phyloP scores from a whole-genome alignment of 2,329 filamentous ascomycete genomes.

The Paraconiothyrium brasiliense region DNA sequence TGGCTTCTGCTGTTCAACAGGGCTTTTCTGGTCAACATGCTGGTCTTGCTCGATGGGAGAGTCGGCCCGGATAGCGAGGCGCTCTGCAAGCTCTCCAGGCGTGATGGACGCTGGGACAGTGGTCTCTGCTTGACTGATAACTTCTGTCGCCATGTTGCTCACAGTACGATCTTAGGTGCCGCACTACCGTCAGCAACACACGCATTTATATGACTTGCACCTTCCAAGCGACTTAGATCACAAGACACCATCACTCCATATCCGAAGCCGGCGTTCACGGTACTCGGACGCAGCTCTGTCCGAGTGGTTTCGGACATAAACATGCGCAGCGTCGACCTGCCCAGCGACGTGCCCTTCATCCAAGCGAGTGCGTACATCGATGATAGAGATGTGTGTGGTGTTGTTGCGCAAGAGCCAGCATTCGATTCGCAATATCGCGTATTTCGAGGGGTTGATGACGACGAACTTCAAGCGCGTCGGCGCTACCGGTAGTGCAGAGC shows the following conservation, averaged over 20 bases:
- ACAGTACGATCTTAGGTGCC: neutral
- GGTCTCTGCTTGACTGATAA: neutral
- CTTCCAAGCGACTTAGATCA: neutral
- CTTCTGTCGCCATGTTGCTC: conserved; percentile 5
- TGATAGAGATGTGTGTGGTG: neutral
- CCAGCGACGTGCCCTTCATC: neutral
- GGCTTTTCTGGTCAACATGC: neutral
- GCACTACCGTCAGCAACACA: neutral
- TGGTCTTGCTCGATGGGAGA: conserved; percentile 7
- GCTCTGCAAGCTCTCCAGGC: neutral
- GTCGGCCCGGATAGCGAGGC: neutral
- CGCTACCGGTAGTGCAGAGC: neutral
- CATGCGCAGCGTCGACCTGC: neutral
- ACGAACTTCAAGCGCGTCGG: conserved; percentile 1
- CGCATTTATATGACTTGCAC: neutral
- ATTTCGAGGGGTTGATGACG: conserved; percentile 11
- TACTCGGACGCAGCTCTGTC: neutral
- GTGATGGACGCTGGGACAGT: neutral
- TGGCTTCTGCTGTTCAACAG: neutral
- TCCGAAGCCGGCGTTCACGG: conserved; percentile 1
- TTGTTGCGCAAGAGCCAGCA: conserved; percentile 12
- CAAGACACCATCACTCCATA: neutral
- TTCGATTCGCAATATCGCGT: conserved; percentile 12
- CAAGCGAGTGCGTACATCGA: neutral
- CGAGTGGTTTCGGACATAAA: neutral